Evolutionary conservation across 1,284 basidiomycete species (phyloP), one percentile per base, ranked within the genome.

Genomic region (Ustilago trichophora): DNA sequence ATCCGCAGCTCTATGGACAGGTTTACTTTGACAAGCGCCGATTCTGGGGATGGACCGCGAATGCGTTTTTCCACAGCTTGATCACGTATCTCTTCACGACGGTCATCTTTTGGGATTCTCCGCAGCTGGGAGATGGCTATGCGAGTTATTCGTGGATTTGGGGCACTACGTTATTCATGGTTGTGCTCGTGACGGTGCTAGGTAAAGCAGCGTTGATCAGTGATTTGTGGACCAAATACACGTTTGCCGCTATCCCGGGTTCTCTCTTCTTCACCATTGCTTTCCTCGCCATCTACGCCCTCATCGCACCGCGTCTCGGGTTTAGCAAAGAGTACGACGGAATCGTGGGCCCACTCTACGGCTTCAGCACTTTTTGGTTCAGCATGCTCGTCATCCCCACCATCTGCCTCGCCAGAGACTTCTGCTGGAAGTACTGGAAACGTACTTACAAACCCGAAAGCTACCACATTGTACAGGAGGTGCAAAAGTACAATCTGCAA

Each of bases 141-240:
- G 90, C 93, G 80, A 88, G 89, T 10, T 94, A 94, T 7, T 90
- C 93, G 82, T 99, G 96, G 96, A 91, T 95, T 75, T 98, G 95
- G 95, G 96, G 96, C 46, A 97, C 93, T 4, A 91, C 91, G 16
- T 84, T 98, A 15, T 98, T 98, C 82, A 87, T 98, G 41, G 88
- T 91, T 2, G 92, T 97, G 6, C 85, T 98, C 27, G 85, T 97
- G 51, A 98, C 95, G 0, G 95, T 98, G 9, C 87, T 99, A 6
- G 95, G 94, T 40, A 99, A 98, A 82, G 96, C 96, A 8, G 95
- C 95, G 2, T 83, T 99, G 53, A 91, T 98, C 44, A 98, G 95
- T 8, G 95, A 98, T 74, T 83, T 98, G 16, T 99, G 95, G 96
- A 98, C 95, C 3, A 98, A 98, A 81, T 98, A 98, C 82, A 98